Evolutionary conservation across 768 basidiomycete genomes (phyloP).

Genomic region (Vararia minispora): DNA sequence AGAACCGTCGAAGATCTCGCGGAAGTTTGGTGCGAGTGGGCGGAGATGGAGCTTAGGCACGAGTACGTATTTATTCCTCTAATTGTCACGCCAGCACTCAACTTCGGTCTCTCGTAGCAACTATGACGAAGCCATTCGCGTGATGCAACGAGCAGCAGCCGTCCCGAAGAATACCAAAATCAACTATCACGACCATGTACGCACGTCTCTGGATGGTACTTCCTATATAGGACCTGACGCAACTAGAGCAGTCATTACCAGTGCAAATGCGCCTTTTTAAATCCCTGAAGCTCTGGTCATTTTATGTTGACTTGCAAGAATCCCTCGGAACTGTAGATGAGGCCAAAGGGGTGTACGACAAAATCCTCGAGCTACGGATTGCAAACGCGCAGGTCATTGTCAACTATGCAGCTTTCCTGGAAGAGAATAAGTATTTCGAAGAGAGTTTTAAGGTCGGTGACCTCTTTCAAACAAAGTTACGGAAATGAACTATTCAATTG

Average conservation of each 20-base stretch:
- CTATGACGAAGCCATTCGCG: slow-evolving; percentile 88
- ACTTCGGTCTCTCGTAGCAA: slow-evolving; percentile 45
- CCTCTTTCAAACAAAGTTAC: not conserved
- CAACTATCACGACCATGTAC: slow-evolving; percentile 91
- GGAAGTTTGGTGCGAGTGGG: slow-evolving; percentile 99
- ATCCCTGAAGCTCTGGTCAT: slow-evolving; percentile 96
- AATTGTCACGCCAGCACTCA: slow-evolving; percentile 8
- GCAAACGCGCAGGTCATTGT: slow-evolving; percentile 97
- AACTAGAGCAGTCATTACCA: slow-evolving; percentile 48
- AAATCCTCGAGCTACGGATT: slow-evolving; percentile 91
- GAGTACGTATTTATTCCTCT: slow-evolving; percentile 50
- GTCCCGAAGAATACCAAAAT: slow-evolving; percentile 85
- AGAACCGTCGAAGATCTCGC: slow-evolving; percentile 95
- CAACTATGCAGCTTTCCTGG: slow-evolving; percentile 94
- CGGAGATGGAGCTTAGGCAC: slow-evolving; percentile 93
- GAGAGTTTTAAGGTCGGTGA: slow-evolving; percentile 83
- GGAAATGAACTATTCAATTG: not conserved
- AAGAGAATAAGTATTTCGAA: slow-evolving; percentile 97
- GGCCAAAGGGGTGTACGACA: slow-evolving; percentile 89
- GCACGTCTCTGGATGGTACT: slow-evolving; percentile 16
- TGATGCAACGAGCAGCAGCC: slow-evolving; percentile 94
- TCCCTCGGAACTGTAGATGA: slow-evolving; percentile 91
- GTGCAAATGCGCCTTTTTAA: slow-evolving; percentile 92
- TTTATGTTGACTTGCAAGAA: slow-evolving; percentile 96
- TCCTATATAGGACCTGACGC: slow-evolving; percentile 8